Conservation (phyloP, 2,329 filamentous ascomycete species). For the Neofusicoccum cordaticola region DNA sequence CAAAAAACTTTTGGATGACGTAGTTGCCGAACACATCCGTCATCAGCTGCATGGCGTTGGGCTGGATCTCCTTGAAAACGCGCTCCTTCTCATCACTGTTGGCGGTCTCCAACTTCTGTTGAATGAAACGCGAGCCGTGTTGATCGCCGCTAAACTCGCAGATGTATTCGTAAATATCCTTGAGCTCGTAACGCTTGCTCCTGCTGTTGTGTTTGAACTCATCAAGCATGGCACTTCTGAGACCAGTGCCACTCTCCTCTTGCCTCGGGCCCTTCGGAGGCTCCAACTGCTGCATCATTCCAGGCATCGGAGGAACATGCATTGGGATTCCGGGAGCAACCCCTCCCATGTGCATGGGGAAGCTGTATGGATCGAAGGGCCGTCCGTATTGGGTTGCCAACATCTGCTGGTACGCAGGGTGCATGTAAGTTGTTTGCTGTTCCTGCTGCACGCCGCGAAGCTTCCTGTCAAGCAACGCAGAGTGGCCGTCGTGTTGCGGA, state of each 20-base stretch:
- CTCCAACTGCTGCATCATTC: conserved; percentile 37
- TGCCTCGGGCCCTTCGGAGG: conserved; percentile 49
- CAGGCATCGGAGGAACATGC: conserved; percentile 34
- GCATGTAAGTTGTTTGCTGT: conserved; percentile 28
- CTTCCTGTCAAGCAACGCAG: conserved; percentile 48
- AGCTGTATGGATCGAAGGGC: conserved; percentile 26
- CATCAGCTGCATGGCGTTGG: conserved; percentile 85
- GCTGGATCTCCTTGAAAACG: conserved; percentile 81
- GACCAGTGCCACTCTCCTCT: conserved; percentile 57
- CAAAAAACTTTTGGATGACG: conserved; percentile 96
- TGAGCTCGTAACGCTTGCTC: conserved; percentile 75
- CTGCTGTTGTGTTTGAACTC: conserved; percentile 77
- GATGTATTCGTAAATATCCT: conserved; percentile 82
- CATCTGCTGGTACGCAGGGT: conserved; percentile 23
- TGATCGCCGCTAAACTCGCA: conserved; percentile 97
- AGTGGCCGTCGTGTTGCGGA: conserved; percentile 41
- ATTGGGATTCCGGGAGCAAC: conserved; percentile 37
- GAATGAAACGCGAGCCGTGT: conserved; percentile 92
- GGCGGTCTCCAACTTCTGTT: conserved; percentile 84
- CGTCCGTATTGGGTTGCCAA: conserved; percentile 34
- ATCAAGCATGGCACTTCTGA: conserved; percentile 71
- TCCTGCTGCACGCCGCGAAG: conserved; percentile 47
- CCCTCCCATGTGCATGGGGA: conserved; percentile 3
- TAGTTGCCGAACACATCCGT: conserved; percentile 98
- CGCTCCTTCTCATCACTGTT: conserved; percentile 95